Base-by-base conservation (phyloP, 805 yeast genomes). In the Candida orba region DNA sequence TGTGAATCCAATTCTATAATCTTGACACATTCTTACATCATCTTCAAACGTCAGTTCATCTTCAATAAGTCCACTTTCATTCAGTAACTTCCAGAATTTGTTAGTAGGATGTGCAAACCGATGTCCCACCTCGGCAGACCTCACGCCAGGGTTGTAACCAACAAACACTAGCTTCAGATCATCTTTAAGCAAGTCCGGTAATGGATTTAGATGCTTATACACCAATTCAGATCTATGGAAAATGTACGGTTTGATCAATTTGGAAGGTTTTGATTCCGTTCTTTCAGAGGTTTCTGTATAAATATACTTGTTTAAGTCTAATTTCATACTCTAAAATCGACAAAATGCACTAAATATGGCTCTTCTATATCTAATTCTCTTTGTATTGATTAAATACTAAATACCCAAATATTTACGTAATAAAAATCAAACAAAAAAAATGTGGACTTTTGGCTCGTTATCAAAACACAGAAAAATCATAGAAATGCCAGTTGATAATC, bases 71-170 rank as follows among this genome's bases (percentile, higher is more conserved):
- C 72, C 67, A 8, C 81, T 68, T 46, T 74, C 74, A 54, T 72
- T 73, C 51, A 83, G 61, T 29, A 82, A 59, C 46, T 72, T 76
- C 90, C 90, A 84, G 56, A 84, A 84, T 31, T 71, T 56, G 53
- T 84, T 84, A 12, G 84, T 69, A 17, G 64, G 75, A 55, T 84
- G 90, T 0, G 91, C 91, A 57, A 79, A 84, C 53, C 82, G 77
- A 55, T 83, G 90, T 30, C 84, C 88, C 8, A 63, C 58, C 17
- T 62, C 51, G 0, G 86, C 75, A 1, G 89, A 80, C 52, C 69
- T 71, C 4, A 78, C 59, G 3, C 90, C 85, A 0, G 93, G 93
- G 52, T 84, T 84, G 64, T 71, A 81, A 1, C 93, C 93, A 4
- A 83, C 68, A 51, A 84, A 83, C 4, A 84, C 68, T 1, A 81